Conservation (phyloP, 805 yeast genomes). For the Candida verbasci region DNA sequence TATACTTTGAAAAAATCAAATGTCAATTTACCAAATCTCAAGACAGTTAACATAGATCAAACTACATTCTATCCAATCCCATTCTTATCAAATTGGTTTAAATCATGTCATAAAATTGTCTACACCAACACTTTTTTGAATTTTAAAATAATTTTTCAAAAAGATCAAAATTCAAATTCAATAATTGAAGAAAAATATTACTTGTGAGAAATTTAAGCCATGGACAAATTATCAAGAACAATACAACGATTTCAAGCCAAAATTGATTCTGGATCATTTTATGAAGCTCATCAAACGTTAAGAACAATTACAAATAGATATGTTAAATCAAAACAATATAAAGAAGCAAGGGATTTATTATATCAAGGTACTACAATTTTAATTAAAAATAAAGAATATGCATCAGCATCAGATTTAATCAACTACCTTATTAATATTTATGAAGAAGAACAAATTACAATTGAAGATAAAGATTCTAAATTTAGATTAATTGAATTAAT, state of each 20-base stretch:
- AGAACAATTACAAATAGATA: conserved; percentile 86
- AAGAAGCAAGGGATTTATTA: conserved; percentile 69
- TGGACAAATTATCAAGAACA: conserved; percentile 51
- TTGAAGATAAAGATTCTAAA: conserved; percentile 36
- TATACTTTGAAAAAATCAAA: not conserved
- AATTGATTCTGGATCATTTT: conserved; percentile 70
- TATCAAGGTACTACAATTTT: conserved; percentile 68
- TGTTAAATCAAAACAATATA: conserved; percentile 61
- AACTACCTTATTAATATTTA: conserved; percentile 70
- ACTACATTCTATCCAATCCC: conserved; percentile 4
- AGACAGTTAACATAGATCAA: conserved; percentile 20
- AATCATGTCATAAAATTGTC: not conserved
- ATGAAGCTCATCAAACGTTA: conserved; percentile 94
- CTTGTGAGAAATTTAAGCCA: conserved; percentile 8
- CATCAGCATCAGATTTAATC: conserved; percentile 76
- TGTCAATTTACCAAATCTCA: conserved; percentile 11
- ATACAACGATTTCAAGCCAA: conserved; percentile 63
- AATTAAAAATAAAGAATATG: conserved; percentile 65
- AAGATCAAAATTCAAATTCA: not conserved
- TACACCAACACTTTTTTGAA: not conserved
- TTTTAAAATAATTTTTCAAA: not conserved
- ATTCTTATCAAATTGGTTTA: conserved; percentile 1
- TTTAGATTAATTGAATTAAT: conserved; percentile 45
- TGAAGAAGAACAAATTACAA: conserved; percentile 43
- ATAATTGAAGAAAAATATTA: conserved; percentile 1